These are phyloP conservation scores for Exophiala calicioides DNA, from an alignment of 2,329 filamentous ascomycete species.

Conservation along the genomic window DNA sequence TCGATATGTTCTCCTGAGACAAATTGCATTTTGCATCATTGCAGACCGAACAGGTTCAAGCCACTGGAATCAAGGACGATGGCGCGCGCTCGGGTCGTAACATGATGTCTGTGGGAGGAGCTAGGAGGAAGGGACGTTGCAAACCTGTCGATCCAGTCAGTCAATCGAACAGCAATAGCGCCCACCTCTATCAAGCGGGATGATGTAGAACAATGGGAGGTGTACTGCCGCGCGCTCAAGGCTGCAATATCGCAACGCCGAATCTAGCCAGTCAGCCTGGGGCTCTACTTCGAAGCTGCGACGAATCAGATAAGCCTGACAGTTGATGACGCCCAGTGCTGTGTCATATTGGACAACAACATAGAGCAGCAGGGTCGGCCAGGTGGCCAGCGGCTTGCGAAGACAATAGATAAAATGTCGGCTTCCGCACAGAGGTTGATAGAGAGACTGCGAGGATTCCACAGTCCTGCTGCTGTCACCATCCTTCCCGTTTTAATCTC, in stretches of 20 bases:
- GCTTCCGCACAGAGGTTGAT: slow-evolving; percentile 1
- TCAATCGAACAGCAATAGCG: slow-evolving; percentile 5
- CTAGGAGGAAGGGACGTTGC: not conserved
- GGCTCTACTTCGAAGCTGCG: slow-evolving; percentile 10
- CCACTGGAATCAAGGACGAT: slow-evolving; percentile 7
- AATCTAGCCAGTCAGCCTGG: slow-evolving; percentile 17
- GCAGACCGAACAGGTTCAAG: not conserved
- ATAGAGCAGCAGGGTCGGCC: slow-evolving; percentile 15
- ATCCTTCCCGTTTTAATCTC: not conserved
- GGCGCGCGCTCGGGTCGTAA: slow-evolving; percentile 12
- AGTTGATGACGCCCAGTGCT: slow-evolving; percentile 9
- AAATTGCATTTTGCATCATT: slow-evolving; percentile 10
- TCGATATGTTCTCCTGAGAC: slow-evolving; percentile 5
- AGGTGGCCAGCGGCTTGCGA: slow-evolving; percentile 28
- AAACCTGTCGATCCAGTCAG: slow-evolving; percentile 10
- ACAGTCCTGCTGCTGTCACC: too few relatives aligned
- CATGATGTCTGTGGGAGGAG: not conserved
- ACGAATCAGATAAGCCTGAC: slow-evolving; percentile 16
- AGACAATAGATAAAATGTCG: slow-evolving; percentile 22
- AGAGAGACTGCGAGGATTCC: not conserved
- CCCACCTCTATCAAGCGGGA: slow-evolving; percentile 1
- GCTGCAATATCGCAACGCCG: slow-evolving; percentile 2
- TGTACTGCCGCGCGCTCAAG: slow-evolving; percentile 23
- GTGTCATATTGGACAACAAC: slow-evolving; percentile 12
- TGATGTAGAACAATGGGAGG: slow-evolving; percentile 1